These are phyloP conservation scores for Talaromyces albobiverticillius DNA, from an alignment of 2,329 filamentous ascomycete species.

Conservation along the genomic window DNA sequence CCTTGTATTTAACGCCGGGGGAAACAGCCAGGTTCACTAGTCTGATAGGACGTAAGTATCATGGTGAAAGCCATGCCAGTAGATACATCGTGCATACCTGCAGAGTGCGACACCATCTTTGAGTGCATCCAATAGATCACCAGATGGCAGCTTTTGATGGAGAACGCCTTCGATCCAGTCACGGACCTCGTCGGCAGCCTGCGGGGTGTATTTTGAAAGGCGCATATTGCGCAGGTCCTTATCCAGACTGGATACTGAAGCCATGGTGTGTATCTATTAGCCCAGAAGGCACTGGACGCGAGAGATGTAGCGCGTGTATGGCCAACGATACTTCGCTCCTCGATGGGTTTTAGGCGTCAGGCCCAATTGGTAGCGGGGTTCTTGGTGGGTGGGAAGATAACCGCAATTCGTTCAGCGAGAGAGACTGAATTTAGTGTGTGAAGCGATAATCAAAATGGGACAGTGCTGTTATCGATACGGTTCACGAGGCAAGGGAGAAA, in stretches of 20 bases:
- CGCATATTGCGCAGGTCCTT: constrained; percentile 93
- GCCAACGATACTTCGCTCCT: background rate
- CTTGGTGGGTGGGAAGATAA: background rate
- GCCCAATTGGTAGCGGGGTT: constrained; percentile 11
- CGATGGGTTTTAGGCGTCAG: constrained; percentile 21
- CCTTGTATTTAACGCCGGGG: constrained; percentile 83
- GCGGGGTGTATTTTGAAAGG: constrained; percentile 87
- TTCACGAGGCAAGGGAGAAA: constrained; percentile 6
- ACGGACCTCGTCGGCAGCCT: constrained; percentile 79
- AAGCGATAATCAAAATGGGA: too few species aligned
- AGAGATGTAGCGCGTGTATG: background rate
- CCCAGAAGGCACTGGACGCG: background rate
- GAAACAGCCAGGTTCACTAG: constrained; percentile 77
- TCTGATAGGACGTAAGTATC: constrained; percentile 44
- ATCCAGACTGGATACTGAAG: constrained; percentile 88
- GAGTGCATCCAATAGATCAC: constrained; percentile 78
- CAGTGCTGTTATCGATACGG: background rate
- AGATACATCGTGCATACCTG: constrained; percentile 59
- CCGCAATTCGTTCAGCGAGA: background rate
- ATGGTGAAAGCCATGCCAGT: constrained; percentile 10
- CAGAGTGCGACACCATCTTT: constrained; percentile 92
- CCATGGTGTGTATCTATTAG: constrained; percentile 60
- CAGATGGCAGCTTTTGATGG: constrained; percentile 66
- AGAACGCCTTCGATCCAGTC: constrained; percentile 82
- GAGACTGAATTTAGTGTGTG: too few species aligned